Evolutionary conservation across 2,329 filamentous ascomycete genomes (phyloP), one percentile per base, ranked within the genome.

Genomic region (Grosmannia serpens): DNA sequence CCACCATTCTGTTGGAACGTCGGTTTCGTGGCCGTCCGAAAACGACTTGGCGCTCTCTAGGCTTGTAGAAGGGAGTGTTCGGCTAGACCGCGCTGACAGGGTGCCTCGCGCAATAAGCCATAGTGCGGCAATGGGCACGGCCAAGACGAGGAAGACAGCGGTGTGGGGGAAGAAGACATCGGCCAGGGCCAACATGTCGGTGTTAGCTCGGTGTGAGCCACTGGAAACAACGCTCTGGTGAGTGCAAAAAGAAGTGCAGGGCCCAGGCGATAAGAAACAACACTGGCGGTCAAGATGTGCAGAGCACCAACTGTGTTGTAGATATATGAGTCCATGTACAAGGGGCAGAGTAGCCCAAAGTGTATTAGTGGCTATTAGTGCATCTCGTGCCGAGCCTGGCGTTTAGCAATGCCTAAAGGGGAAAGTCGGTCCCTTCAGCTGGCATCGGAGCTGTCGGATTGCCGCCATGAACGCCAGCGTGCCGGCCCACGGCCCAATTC

Each of bases 341-440:
- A 7, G 3, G 41, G 20, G 8, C 20, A 38, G 13, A 38, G 2
- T 17, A 44, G 41, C 41, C 41, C 4, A n/a, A 44, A 44, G 26
- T 13, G 26, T 22, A 24, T 55, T 38, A 17, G 38, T 9, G 29
- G 13, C 9, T 26, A 29, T 29, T 20, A 24, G n/a, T 15, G 35
- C 17, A 44, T 15, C n/a, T 9, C n/a, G 13, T 8, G 53, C 17
- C 41, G 27, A 17, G n/a, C 26, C 53, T 7, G 29, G 56, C 50
- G 56, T 46, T 53, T 58, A 58, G 27, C 4, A 53, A 49, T 49
- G 9, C 56, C 56, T 20, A 38, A 49, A 35, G 1, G 9, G 38
- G 56, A 58, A 58, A 58, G 35, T 47, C 56, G 33, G 50, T 58
- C 56, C 56, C n/a, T 15, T 22, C 29, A n/a, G 38, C 38, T 20